A percentile compares a stretch with the other conserved stretches of the same genome.
These are phyloP conservation scores for Pisolithus albus DNA, from an alignment of 768 basidiomycete species.

Conservation along the genomic window DNA sequence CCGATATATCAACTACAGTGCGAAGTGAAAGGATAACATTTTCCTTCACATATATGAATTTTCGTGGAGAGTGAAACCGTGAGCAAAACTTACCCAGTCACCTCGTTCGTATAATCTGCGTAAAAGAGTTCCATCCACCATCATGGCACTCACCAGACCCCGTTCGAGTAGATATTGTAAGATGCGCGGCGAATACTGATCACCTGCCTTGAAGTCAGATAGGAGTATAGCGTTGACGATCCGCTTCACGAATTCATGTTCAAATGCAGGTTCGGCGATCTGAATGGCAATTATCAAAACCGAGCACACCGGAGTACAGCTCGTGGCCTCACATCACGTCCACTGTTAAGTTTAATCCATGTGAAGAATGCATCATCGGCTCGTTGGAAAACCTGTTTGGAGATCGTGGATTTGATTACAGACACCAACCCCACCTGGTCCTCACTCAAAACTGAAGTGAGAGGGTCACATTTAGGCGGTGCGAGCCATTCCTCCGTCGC, in stretches of 20 bases:
- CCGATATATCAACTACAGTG: constrained; percentile 56
- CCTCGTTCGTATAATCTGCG: constrained; percentile 42
- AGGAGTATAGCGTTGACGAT: constrained; percentile 47
- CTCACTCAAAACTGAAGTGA: constrained; percentile 11
- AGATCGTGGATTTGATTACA: constrained; percentile 35
- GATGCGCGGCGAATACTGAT: constrained; percentile 51
- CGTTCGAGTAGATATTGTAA: constrained; percentile 52
- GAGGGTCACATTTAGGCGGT: background rate
- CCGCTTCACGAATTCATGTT: constrained; percentile 54
- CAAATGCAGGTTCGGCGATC: constrained; percentile 16
- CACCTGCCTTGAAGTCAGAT: constrained; percentile 28
- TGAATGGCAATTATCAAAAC: background rate
- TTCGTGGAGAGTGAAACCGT: background rate
- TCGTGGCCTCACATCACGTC: background rate
- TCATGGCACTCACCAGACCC: constrained; percentile 48
- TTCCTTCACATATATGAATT: constrained; percentile 15
- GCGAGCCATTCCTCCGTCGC: constrained; percentile 42
- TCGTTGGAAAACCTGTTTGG: constrained; percentile 37
- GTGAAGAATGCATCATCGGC: constrained; percentile 57
- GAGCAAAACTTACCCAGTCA: constrained; percentile 56
- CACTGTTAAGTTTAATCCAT: constrained; percentile 43
- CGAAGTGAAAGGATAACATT: constrained; percentile 46
- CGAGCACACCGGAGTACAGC: constrained; percentile 1
- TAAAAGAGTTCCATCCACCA: constrained; percentile 58
- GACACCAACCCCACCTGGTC: constrained; percentile 29